Conservation (phyloP, 2,329 filamentous ascomycete species). For the Endothia cerciana region DNA sequence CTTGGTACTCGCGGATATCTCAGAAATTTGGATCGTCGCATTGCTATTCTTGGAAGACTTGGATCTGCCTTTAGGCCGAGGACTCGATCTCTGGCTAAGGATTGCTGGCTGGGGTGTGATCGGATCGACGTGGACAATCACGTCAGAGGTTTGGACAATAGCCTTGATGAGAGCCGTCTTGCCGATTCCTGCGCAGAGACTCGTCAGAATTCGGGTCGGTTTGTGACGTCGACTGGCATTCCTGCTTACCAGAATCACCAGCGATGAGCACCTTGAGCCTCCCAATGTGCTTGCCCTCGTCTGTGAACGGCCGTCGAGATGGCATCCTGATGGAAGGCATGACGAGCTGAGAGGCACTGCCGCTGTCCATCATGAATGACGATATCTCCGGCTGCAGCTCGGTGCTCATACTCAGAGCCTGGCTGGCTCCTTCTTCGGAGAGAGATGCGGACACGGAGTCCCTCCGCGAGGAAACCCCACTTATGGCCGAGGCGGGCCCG, state of each 20-base stretch:
- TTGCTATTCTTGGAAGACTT: conserved; percentile 32
- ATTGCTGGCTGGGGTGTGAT: conserved; percentile 42
- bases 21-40: conserved; percentile 54
- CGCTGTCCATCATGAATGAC: conserved; percentile 48
- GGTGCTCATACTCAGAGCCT: conserved; percentile 43
- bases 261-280: conserved; percentile 88
- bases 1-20: conserved; percentile 79
- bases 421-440: conserved; percentile 47
- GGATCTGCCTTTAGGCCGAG: conserved; percentile 22
- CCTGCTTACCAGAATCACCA: conserved; percentile 68
- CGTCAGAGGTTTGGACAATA: conserved; percentile 82
- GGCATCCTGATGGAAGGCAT: conserved; percentile 97
- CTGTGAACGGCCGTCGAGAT: conserved; percentile 84
- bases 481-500: conserved; percentile 47
- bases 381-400: conserved; percentile 50
- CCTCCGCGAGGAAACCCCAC: conserved; percentile 55
- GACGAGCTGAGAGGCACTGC: conserved; percentile 76
- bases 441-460: conserved; percentile 55
- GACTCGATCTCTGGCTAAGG: conserved; percentile 33
- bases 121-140: conserved; percentile 92
- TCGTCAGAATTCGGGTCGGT: conserved; percentile 20
- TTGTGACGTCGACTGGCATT: background rate
- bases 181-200: conserved; percentile 64
- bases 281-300: conserved; percentile 80
- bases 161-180: conserved; percentile 90